Evolutionary conservation across 176 grass and related monocot species (phyloP).

Genomic region (Hordeum vulgare): MorexV3_pseudomolecules_assembly NC_058521.1:392464712-392465211

Average conservation of each 20-base stretch:
- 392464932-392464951: conserved; percentile 30
- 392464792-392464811: background rate
- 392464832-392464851: background rate
- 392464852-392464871: background rate
- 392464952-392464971: conserved; percentile 59
- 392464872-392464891: background rate
- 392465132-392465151: conserved; percentile 47
- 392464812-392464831: background rate
- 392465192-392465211: background rate
- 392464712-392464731: conserved; percentile 65
- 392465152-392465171: conserved; percentile 21
- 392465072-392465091: background rate
- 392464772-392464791: conserved; percentile 59
- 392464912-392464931: conserved; percentile 78
- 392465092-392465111: conserved; percentile 55
- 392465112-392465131: conserved; percentile 7
- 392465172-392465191: background rate
- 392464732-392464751: conserved; percentile 81
- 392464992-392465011: conserved; percentile 72
- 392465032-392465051: background rate
- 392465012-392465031: background rate
- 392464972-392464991: conserved; percentile 43
- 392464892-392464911: background rate
- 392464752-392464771: conserved; percentile 69
- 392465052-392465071: background rate